phyloP scores from a whole-genome alignment of 2,329 filamentous ascomycete genomes.

The Penicillium sclerotigenum region DNA sequence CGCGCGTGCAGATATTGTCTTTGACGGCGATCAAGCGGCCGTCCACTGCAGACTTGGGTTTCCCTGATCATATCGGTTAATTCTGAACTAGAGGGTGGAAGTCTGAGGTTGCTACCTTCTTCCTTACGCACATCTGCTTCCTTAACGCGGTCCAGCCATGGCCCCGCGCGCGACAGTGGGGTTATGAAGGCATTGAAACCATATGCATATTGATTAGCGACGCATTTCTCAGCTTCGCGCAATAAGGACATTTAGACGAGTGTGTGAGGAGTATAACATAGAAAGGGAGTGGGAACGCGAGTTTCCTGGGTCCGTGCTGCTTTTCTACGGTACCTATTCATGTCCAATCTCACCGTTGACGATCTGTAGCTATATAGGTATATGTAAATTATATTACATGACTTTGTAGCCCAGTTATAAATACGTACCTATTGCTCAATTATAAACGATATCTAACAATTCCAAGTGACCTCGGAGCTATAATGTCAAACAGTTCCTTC shows the following conservation, averaged over 20 bases:
- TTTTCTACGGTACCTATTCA: neutral
- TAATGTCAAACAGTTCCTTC: constrained; percentile 11
- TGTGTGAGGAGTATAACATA: neutral
- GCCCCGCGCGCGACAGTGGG: constrained; percentile 31
- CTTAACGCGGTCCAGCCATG: constrained; percentile 37
- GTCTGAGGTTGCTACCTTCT: constrained; percentile 27
- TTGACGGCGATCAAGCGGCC: constrained; percentile 62
- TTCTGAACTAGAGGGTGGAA: neutral
- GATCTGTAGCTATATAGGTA: neutral
- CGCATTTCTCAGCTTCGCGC: constrained; percentile 44
- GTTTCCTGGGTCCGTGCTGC: constrained; percentile 18
- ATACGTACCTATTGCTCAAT: neutral
- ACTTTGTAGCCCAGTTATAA: neutral
- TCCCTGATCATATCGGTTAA: constrained; percentile 26
- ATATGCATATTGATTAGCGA: constrained; percentile 40
- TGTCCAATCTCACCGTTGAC: neutral
- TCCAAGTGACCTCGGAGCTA: neutral
- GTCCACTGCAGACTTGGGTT: constrained; percentile 38
- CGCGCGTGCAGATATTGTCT: constrained; percentile 69
- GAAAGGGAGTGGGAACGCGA: constrained; percentile 7
- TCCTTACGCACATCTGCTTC: constrained; percentile 38
- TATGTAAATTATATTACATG: no score
- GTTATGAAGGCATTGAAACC: constrained; percentile 44
- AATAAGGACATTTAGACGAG: constrained; percentile 43
- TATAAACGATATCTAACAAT: neutral